Evolutionary conservation across 2,329 filamentous ascomycete species (phyloP), one percentile per base, ranked within the genome.

Genomic region (Paracamarosporium sp.): DNA sequence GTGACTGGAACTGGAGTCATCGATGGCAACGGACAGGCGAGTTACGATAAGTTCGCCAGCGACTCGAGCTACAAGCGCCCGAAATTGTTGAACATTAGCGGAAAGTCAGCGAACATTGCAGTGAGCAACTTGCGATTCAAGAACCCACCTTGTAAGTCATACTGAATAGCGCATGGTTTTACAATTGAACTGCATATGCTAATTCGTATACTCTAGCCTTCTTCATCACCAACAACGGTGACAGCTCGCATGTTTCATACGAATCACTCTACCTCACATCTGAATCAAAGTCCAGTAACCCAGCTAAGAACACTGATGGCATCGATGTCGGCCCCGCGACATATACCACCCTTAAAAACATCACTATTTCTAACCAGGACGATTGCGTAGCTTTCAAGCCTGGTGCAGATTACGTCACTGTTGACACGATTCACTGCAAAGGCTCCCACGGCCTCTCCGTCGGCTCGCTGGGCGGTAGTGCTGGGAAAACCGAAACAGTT

Each of bases 371-470:
- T 2, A 50, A 56, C 33, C 24, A 53, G 6, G 33, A 59, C 15
- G 53, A 52, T 15, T 82, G 80, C 56, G 72, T 81, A 1, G 79
- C 79, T 4, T 79, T 79, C 64, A 82, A 82, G 58, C 75, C 76
- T 0, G 77, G 78, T 9, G 68, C 74, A 1, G 69, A 75, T 52
- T 77, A 79, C 43, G 69, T 79, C 24, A 77, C 74, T 2, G 77
- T 82, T 5, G 66, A 72, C 15, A 70, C 70, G 4, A 73, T 83
- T 24, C 77, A 75, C 35, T 84, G 82, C 65, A 78, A 82, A 45
- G 81, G 81, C 7, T 80, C 78, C 8, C 81, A 83, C 48, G 81
- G 81, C 9, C 63, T 83, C 8, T 81, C 78, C 1, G 80, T 83
- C 5, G 82, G 81, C 4, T 81, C 78, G 2, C 67, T 83, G 5